Evolutionary conservation across 176 grass and related monocot species (phyloP), one percentile per base, ranked within the genome.

Genomic region (Avena eriantha): DNA sequence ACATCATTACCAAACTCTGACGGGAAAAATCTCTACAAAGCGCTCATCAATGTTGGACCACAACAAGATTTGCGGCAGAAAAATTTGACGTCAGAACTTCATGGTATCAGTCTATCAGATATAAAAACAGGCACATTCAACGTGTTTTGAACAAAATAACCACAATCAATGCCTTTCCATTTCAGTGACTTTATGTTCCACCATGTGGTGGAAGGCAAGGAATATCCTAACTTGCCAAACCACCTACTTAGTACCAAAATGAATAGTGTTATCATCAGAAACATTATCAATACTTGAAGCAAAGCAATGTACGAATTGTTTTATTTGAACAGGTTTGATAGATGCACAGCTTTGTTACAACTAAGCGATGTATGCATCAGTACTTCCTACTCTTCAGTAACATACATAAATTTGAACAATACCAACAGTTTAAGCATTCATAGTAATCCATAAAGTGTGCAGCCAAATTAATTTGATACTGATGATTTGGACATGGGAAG

Each of bases 1-100:
- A 84, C 87, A 74, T 89, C 87, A 84, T 89, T 89, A 72, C 87
- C 87, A 78, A 45, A 89, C 67, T 89, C 87, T 5, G 87, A 89
- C 15, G 87, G 87, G 24, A 89, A 33, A 47, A 89, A 89, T 69
- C 83, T 89, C 88, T 89, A 83, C 14, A 69, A 58, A 53, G 29
- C 55, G 49, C 26, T 55, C 74, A 55, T 55, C 74, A 77, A 72
- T 45, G 19, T 72, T 4, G 19, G 18, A 72, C 18, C 21, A 45
- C 18, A 45, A 4, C 10, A 72, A 7, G 36, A 72, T 45, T 41
- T 72, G 35, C 36, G n/a, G 69, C 13, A 45, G 45, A 76, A 55
- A 72, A 77, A 55, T 2, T 47, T 55, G 49, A 77, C 26, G 55
- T 31, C 3, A 77, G 49, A 53, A 54, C 55, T 18, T 51, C 49